These are phyloP conservation scores for Salvia sclarea DNA, from an alignment of 305 asterid genomes.

Conservation along the genomic window DNA sequence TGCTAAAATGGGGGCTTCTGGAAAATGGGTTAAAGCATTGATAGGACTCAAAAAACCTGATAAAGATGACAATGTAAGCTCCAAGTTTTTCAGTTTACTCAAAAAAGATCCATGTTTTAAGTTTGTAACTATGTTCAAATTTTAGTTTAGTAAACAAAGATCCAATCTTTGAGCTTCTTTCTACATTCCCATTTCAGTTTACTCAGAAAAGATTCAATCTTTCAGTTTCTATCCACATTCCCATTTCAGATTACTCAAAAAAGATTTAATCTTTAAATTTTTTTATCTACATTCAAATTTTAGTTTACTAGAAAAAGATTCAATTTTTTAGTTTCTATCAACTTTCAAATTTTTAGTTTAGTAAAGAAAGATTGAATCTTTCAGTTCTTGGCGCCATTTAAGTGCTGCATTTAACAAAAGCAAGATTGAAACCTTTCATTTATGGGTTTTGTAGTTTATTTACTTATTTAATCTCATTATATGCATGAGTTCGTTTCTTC, in stretches of 20 bases:
- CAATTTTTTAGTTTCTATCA: too few species aligned
- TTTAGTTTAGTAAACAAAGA: too few species aligned
- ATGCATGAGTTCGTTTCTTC: background rate
- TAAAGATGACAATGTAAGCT: slow-evolving; percentile 74
- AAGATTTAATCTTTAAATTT: too few species aligned
- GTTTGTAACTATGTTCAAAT: background rate
- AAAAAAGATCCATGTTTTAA: background rate
- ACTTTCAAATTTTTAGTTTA: too few species aligned
- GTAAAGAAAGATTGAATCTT: background rate
- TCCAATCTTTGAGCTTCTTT: too few species aligned
- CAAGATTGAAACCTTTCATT: background rate
- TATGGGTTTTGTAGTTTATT: background rate
- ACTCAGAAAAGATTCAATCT: background rate
- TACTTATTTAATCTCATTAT: background rate
- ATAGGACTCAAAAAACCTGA: slow-evolving; percentile 77
- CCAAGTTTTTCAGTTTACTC: background rate
- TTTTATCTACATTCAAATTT: too few species aligned
- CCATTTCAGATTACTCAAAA: too few species aligned
- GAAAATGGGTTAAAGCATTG: slow-evolving; percentile 85
- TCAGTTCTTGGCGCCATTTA: background rate
- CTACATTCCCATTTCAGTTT: too few species aligned
- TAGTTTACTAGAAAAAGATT: too few species aligned
- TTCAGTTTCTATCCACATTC: background rate
- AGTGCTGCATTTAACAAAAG: too few species aligned
- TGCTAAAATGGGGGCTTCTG: slow-evolving; percentile 77